phyloP scores from a whole-genome alignment of 306 rosid genomes.

The Potentilla sterilis region DNA sequence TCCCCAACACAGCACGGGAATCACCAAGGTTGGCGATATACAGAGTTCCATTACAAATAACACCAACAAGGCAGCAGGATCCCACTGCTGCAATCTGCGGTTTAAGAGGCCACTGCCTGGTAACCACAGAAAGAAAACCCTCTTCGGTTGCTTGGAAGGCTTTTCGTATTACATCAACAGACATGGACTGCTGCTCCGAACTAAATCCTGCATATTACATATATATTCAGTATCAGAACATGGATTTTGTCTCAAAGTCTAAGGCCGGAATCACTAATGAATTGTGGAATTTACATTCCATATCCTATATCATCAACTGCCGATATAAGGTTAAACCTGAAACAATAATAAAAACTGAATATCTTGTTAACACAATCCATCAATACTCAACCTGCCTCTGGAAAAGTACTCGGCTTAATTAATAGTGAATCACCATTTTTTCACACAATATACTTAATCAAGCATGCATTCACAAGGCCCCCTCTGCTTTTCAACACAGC shows the following conservation, averaged over 20 bases:
- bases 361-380: not conserved
- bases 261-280: not conserved
- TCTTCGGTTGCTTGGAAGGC: slow-evolving; percentile 94
- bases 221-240: slow-evolving; percentile 12
- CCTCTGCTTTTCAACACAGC: not conserved
- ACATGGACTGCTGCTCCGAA: slow-evolving; percentile 76
- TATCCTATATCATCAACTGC: not conserved
- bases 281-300: not conserved
- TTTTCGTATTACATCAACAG: slow-evolving; percentile 72
- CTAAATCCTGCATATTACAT: slow-evolving; percentile 61
- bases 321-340: slow-evolving; percentile 4
- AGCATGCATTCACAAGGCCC: not conserved
- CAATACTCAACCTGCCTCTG: not conserved
- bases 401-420: not conserved
- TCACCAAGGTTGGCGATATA: slow-evolving; percentile 79
- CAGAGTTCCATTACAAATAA: slow-evolving; percentile 68
- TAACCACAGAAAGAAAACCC: slow-evolving; percentile 68
- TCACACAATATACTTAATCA: not conserved
- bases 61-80: slow-evolving; percentile 86
- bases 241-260: not conserved
- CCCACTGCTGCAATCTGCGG: slow-evolving; percentile 96
- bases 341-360: not conserved
- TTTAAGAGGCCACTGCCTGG: slow-evolving; percentile 57
- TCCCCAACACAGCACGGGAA: slow-evolving; percentile 93
- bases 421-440: not conserved